phyloP scores from a whole-genome alignment of 2,329 filamentous ascomycete genomes.

The Albophoma yamanashiensis region DNA sequence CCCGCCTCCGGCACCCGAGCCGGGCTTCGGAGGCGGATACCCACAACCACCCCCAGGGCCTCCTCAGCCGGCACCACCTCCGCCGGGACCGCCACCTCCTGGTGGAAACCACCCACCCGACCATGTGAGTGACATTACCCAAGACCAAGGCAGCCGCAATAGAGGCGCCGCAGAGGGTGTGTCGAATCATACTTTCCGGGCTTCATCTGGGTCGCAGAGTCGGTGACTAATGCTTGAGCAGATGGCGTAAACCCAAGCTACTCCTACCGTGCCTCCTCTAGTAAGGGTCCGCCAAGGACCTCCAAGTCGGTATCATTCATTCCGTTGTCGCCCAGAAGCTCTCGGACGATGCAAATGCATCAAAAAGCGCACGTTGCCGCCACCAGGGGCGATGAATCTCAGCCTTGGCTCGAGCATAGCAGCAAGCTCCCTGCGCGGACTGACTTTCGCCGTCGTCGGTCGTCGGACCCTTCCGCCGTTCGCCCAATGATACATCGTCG shows the following conservation, averaged over 20 bases:
- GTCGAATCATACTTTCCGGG: constrained; percentile 18
- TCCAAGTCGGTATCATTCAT: constrained; percentile 35
- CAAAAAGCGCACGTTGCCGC: constrained; percentile 21
- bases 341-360: constrained; percentile 32
- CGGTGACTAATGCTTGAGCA: constrained; percentile 13
- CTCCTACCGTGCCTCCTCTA: background rate
- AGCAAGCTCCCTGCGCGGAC: constrained; percentile 9
- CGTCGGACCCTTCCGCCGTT: constrained; percentile 24
- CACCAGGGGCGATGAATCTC: constrained; percentile 6
- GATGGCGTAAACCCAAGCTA: constrained; percentile 16
- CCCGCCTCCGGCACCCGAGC: constrained; percentile 11
- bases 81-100: constrained; percentile 21
- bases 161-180: constrained; percentile 25
- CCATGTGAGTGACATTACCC: constrained; percentile 32
- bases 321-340: constrained; percentile 38
- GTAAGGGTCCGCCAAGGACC: background rate
- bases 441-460: constrained; percentile 12
- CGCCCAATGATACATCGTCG: constrained; percentile 14
- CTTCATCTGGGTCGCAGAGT: constrained; percentile 1
- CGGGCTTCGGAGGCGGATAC: constrained; percentile 6
- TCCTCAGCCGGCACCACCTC: constrained; percentile 8
- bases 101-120: constrained; percentile 24
- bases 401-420: constrained; percentile 5
- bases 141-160: constrained; percentile 10
- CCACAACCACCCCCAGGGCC: constrained; percentile 14